Evolutionary conservation across 805 yeast species (phyloP), one percentile per base, ranked within the genome.

Genomic region (Nakazawaea ambrosiae): DNA sequence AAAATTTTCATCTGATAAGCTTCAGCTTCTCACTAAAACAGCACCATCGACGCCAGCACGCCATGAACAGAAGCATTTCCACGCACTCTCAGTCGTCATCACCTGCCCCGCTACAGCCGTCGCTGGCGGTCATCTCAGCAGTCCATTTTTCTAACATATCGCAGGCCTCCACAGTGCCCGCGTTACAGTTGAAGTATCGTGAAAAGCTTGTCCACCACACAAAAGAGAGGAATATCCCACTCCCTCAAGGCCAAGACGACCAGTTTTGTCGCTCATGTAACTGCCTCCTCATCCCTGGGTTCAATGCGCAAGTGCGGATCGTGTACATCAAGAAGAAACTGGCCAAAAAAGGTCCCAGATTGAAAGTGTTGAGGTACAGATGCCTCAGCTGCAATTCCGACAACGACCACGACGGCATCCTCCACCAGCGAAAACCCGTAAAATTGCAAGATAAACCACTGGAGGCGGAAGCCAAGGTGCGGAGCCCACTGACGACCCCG

Each of bases 351-450:
- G 14, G 19, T 12, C 25, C 26, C 4, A 42, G 31, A 40, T 43
- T 28, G 25, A 32, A 31, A 42, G 26, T 33, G 20, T 31, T 54
- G 19, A 27, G 37, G 12, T 51, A 52, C 34, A 33, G 32, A 20
- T 55, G 60, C 37, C 35, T 46, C 44, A 27, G 27, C 7, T 54
- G 59, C 29, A 38, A 35, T 3, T 34, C 31, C 19, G 23, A 29
- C 5, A 47, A 41, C 7, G 45, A 42, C 11, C 45, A 42, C 27
- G 25, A 32, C 6, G 37, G 39, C 27, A 18, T 15, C 10, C 20
- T 45, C 14, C 25, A 39, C 30, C 24, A 25, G 9, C 26, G 6
- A 20, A 16, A 7, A 7, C 28, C 14, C 10, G n/a, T 11, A 24
- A 14, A 18, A 19, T 14, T 10, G 11, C 10, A 5, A 23, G 31